phyloP scores from a whole-genome alignment of 1,284 basidiomycete species.

The Paramarasmius palmivorus region DNA sequence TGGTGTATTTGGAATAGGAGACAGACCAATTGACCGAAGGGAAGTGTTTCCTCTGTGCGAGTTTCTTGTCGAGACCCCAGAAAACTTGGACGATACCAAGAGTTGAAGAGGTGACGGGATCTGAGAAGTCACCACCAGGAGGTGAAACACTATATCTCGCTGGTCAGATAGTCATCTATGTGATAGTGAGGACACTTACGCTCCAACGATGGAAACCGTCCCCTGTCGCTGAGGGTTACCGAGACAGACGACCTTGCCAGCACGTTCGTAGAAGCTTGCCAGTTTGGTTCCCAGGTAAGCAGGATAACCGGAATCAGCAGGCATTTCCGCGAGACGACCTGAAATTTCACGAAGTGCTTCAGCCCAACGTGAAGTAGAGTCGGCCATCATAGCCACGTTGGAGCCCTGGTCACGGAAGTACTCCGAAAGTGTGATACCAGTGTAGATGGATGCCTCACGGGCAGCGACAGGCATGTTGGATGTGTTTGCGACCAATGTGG shows the following conservation, averaged over 20 bases:
- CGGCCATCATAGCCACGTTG: slow-evolving; percentile 99
- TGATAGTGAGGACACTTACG: slow-evolving; percentile 59
- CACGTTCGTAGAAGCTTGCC: slow-evolving; percentile 98
- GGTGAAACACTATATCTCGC: slow-evolving; percentile 93
- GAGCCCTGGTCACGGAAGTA: slow-evolving; percentile 99
- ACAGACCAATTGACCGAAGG: slow-evolving; percentile 99
- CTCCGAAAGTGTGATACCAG: slow-evolving; percentile 98
- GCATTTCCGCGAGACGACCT: slow-evolving; percentile 99
- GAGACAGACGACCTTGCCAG: slow-evolving; percentile 94
- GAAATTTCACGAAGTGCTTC: slow-evolving; percentile 99
- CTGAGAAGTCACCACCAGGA: slow-evolving; percentile 99
- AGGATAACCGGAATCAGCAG: slow-evolving; percentile 98
- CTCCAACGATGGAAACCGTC: slow-evolving; percentile 98
- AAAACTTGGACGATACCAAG: slow-evolving; percentile 99
- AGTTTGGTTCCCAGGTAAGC: slow-evolving; percentile 97
- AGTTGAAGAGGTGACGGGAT: slow-evolving; percentile 96
- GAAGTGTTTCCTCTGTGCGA: slow-evolving; percentile 98
- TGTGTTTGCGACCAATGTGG: slow-evolving; percentile 98
- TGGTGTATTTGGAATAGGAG: slow-evolving; percentile 98
- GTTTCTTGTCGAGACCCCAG: slow-evolving; percentile 94
- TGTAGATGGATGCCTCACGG: slow-evolving; percentile 99
- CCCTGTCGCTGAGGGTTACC: slow-evolving; percentile 90
- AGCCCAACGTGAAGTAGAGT: slow-evolving; percentile 99
- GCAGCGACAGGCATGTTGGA: slow-evolving; percentile 99
- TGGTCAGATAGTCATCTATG: too few species aligned